Base-by-base conservation (phyloP, 2,329 filamentous ascomycete genomes). In the Fusarium anguioides region DNA sequence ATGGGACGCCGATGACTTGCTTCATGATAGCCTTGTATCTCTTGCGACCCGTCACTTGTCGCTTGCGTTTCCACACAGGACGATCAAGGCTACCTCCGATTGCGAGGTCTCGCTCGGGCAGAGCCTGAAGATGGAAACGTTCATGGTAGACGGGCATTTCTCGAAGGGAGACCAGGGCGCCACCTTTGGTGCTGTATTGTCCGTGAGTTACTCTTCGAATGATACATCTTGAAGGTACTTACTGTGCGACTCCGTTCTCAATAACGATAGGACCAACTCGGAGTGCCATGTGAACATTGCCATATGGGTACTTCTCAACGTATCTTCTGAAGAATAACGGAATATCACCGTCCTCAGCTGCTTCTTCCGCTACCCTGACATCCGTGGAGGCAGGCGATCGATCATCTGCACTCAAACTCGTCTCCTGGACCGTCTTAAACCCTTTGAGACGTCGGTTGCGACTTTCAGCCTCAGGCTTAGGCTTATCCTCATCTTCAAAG, bases 201-300 rank as follows among this genome's bases (percentile, higher is more conserved):
- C 11, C 27, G 51, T 66, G 2, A 67, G 52, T 21, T 18, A 8
- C 4, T 12, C 14, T 6, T 40, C 4, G 9, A 8, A 18, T 17
- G 15, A 3, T 4, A 6, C 5, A 5, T 6, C 9, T 14, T 8
- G 7, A 2, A 2, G 8, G 8, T 17, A 73, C 78, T 73, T 70
- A 80, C 79, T 77, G 71, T 20, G 69, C 64, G 7, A 78, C 75
- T 9, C 78, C 79, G 60, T 80, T 81, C 66, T 81, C 78, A 35
- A 81, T 76, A 5, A 81, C 57, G 23, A 82, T 36, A 6, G 79
- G 78, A 1, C 80, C 80, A 27, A 81, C 53, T 1, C 78, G 73
- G 8, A 81, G 69, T 11, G 75, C 77, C 78, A 81, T 80, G 40
- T 80, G 79, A 4, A 80, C 76, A 50, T 80, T 78, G 3, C 75